These are phyloP conservation scores for Orbilia brochopaga DNA, from an alignment of 2,329 filamentous ascomycete species.

Conservation along the genomic window DNA sequence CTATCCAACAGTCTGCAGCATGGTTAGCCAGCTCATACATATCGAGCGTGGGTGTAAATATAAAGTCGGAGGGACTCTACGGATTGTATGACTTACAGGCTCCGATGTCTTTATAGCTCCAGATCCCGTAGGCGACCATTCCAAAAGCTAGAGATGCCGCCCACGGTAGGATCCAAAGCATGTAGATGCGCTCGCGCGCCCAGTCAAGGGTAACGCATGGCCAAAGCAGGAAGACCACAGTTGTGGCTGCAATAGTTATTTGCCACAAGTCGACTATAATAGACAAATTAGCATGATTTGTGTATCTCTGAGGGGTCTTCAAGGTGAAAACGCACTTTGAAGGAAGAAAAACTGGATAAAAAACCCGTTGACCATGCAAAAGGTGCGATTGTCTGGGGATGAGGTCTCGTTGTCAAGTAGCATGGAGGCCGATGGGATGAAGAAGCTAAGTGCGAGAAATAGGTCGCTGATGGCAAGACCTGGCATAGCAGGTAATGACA, in stretches of 20 bases:
- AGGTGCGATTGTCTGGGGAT: slow-evolving; percentile 13
- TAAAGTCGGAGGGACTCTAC: too few species aligned
- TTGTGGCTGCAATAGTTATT: slow-evolving; percentile 28
- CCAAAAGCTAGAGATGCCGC: slow-evolving; percentile 23
- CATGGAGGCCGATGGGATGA: slow-evolving; percentile 34
- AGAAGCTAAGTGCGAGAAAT: slow-evolving; percentile 35
- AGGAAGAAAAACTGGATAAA: slow-evolving; percentile 41
- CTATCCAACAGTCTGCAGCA: slow-evolving; percentile 41
- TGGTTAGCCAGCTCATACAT: neutral
- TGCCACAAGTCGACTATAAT: slow-evolving; percentile 44
- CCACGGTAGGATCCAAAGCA: slow-evolving; percentile 36
- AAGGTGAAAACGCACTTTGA: slow-evolving; percentile 22
- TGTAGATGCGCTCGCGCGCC: slow-evolving; percentile 33
- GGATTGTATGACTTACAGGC: slow-evolving; percentile 17
- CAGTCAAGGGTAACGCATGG: slow-evolving; percentile 29
- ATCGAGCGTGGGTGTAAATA: too few species aligned
- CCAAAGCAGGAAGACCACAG: slow-evolving; percentile 29
- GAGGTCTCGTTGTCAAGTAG: slow-evolving; percentile 11
- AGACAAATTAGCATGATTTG: neutral
- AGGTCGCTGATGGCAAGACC: slow-evolving; percentile 37
- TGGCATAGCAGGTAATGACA: too few species aligned
- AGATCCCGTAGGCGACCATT: slow-evolving; percentile 34
- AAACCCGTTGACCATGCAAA: slow-evolving; percentile 40
- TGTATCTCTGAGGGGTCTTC: neutral
- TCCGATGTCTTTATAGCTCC: slow-evolving; percentile 31